Conservation (phyloP, 2,329 filamentous ascomycete species). For the Xylariaceae sp. region DNA sequence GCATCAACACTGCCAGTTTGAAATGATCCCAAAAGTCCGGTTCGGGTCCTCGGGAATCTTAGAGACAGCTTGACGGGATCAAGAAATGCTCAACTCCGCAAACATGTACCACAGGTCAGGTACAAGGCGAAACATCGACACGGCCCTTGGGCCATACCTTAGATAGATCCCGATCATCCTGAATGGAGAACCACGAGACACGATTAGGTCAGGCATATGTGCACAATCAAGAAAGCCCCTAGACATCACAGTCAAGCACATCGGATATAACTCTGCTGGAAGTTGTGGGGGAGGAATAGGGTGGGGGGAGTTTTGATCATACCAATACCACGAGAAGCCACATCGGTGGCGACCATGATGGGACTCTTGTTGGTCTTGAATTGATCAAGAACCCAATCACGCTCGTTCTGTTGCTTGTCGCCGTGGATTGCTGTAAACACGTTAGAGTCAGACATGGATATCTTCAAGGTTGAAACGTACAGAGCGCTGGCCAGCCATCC, state of each 20-base stretch:
- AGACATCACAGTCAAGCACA: constrained; percentile 93
- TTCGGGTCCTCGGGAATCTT: constrained; percentile 63
- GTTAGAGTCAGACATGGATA: constrained; percentile 51
- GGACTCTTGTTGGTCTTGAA: constrained; percentile 99
- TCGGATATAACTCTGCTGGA: constrained; percentile 64
- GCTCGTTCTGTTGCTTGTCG: constrained; percentile 99
- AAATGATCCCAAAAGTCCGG: constrained; percentile 55
- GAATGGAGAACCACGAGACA: constrained; percentile 81
- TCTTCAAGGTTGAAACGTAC: constrained; percentile 65
- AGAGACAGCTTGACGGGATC: constrained; percentile 74
- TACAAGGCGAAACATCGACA: constrained; percentile 79
- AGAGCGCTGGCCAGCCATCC: constrained; percentile 96
- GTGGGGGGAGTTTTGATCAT: constrained; percentile 73
- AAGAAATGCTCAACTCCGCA: constrained; percentile 79
- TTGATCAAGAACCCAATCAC: constrained; percentile 98
- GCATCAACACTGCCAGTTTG: constrained; percentile 62
- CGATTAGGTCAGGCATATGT: constrained; percentile 88
- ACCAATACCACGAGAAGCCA: constrained; percentile 99
- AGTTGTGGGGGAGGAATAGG: constrained; percentile 56
- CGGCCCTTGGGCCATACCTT: constrained; percentile 73
- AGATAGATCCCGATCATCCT: constrained; percentile 88
- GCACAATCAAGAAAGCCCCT: constrained; percentile 87
- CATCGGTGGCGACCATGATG: constrained; percentile 99
- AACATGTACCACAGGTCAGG: constrained; percentile 70
- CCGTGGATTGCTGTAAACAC: constrained; percentile 82